phyloP scores from a whole-genome alignment of 2,329 filamentous ascomycete species.

The Ascomycota sp. region DNA sequence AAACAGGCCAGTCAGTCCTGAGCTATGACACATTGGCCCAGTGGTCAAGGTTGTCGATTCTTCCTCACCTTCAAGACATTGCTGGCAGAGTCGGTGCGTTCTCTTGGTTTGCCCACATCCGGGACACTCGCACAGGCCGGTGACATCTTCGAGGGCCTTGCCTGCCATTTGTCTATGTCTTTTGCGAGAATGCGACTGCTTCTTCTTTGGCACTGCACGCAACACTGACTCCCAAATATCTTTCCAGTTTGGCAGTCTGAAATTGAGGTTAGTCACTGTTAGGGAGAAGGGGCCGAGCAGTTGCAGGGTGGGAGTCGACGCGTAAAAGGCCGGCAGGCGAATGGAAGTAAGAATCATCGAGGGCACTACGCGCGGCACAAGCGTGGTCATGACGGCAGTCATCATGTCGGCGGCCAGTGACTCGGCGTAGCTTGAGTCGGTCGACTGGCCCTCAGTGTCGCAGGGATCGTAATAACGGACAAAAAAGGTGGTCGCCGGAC shows the following conservation, averaged over 20 bases:
- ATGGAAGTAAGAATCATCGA: constrained; percentile 19
- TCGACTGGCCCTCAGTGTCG: background rate
- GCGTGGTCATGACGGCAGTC: constrained; percentile 19
- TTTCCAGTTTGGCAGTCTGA: constrained; percentile 36
- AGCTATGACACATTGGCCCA: no score
- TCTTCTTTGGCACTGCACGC: constrained; percentile 92
- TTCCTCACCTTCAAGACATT: constrained; percentile 57
- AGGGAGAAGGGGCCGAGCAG: constrained; percentile 34
- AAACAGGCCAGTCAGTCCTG: background rate
- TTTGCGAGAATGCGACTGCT: constrained; percentile 93
- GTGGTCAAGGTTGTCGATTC: constrained; percentile 9
- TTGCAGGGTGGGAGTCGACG: constrained; percentile 23
- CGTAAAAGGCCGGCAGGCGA: constrained; percentile 22
- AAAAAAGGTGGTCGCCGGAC: no score
- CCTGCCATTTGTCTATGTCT: constrained; percentile 84
- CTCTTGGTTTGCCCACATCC: constrained; percentile 76
- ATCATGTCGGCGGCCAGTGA: constrained; percentile 17
- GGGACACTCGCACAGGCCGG: constrained; percentile 69
- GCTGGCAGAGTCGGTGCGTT: constrained; percentile 71
- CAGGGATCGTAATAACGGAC: background rate
- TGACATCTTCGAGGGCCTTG: constrained; percentile 84
- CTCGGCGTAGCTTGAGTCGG: background rate
- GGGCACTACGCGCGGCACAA: constrained; percentile 34
- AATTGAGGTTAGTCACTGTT: constrained; percentile 38
- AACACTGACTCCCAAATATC: constrained; percentile 88